These are phyloP conservation scores for Firmiana major DNA, from an alignment of 345 rosid species.

Conservation along the genomic window DNA sequence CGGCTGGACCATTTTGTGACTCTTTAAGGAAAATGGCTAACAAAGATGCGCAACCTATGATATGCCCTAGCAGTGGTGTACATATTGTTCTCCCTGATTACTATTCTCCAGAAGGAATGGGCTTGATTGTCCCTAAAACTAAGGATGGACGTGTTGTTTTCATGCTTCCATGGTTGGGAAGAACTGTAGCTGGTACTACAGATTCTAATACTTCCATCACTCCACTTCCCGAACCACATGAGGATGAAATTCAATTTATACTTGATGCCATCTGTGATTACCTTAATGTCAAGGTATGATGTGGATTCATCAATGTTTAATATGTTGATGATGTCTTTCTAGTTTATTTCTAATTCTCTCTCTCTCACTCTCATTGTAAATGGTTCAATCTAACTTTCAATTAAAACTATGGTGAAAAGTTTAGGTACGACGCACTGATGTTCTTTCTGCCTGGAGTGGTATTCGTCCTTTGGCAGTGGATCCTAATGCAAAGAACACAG, in stretches of 20 bases:
- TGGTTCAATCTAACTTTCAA: constrained; percentile 2
- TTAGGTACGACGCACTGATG: constrained; percentile 89
- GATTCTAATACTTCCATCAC: constrained; percentile 84
- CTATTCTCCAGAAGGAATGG: constrained; percentile 99
- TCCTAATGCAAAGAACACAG: constrained; percentile 89
- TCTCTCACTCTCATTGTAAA: background rate
- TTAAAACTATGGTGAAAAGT: constrained; percentile 16
- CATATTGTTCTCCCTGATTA: constrained; percentile 94
- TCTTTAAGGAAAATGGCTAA: constrained; percentile 80
- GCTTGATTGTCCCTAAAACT: constrained; percentile 97
- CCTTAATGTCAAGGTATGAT: constrained; percentile 68
- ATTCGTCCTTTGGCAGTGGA: constrained; percentile 91
- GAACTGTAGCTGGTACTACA: constrained; percentile 96
- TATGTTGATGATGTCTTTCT: background rate
- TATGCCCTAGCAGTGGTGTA: constrained; percentile 96
- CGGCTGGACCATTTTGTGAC: constrained; percentile 97
- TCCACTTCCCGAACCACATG: constrained; percentile 89
- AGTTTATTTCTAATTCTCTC: background rate
- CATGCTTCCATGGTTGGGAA: constrained; percentile 97
- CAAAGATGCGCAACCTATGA: constrained; percentile 61
- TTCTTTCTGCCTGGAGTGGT: constrained; percentile 99
- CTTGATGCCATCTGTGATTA: constrained; percentile 93
- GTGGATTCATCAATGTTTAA: constrained; percentile 1
- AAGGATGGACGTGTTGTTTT: constrained; percentile 98
- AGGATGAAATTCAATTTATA: constrained; percentile 96